Base-by-base conservation (phyloP, 2,329 filamentous ascomycete genomes). In the Colletotrichum melonis region DNA sequence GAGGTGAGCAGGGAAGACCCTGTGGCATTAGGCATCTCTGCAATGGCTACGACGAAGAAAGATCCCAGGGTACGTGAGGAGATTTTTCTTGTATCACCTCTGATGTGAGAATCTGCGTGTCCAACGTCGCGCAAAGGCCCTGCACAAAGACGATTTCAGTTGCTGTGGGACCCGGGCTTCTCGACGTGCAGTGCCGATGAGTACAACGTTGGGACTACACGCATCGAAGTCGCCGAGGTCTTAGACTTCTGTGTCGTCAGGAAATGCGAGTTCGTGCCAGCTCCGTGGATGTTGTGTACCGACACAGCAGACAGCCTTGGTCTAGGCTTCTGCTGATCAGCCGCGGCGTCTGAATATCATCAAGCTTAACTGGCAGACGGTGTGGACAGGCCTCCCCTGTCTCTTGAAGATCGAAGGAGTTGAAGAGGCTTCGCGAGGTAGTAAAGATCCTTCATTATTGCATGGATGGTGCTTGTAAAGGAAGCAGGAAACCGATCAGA, bases 401-500 rank as follows among this genome's bases (percentile, higher is more conserved):
- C 52, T 35, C 28, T 28, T 28, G 26, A 68, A 22, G 11, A 22
- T 19, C 22, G n/a, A 12, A 28, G 16, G 46, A 49, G 16, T n/a
- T 26, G 49, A 35, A 19, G 14, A 60, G 28, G 8, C 54, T 6
- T 14, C 5, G n/a, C 8, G 9, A 22, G 35, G 52, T 28, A 22
- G 16, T 22, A 12, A 19, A 30, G 5, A 24, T 26, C 32, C n/a
- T 72, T 30, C 38, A 19, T 38, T 24, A 11, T 38, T 69, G 28
- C 65, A 64, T 49, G 66, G 64, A 30, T 64, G 42, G 59, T 30
- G 52, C 66, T 59, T 55, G 59, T 8, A 52, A 46, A 58, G 54
- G 22, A 58, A n/a, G 19, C 30, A 32, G 9, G 9, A 8, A 30
- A 35, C 16, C 59, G 32, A 57, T 58, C 12, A 22, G 30, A 54